Evolutionary conservation across 768 basidiomycete species (phyloP), one percentile per base, ranked within the genome.

Genomic region (Russula brevipes): DNA sequence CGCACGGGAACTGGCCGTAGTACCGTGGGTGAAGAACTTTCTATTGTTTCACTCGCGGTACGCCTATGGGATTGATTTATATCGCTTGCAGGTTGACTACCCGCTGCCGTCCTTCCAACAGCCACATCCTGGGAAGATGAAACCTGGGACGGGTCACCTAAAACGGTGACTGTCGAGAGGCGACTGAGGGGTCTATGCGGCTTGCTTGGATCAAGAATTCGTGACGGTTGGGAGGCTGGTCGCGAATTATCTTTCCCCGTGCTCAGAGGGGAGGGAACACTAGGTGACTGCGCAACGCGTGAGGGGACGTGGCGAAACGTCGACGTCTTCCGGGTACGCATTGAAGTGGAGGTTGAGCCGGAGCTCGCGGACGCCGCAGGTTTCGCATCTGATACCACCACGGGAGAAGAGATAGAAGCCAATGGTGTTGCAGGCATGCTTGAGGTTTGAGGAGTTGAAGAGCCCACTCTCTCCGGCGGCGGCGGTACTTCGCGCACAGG

Each of bases 271-370:
- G 78, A 79, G 1, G 75, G 70, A 14, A 72, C 66, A 12, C 74
- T 31, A 1, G 73, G 62, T 5, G 70, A 14, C 36, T 72, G 62
- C n/a, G 71, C 38, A 17, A 64, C 31, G 5, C 74, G 72, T 44
- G 77, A 72, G 30, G 80, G 81, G 19, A 85, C 69, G 53, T 78
- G 82, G 33, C 84, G 78, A 70, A 85, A 84, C 0, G 82, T 83
- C 1, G 84, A 80, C 3, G 76, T 68, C 65, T 76, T 82, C 51
- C 76, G 70, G 10, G 71, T 59, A 10, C 69, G 56, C 3, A 66
- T 44, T 36, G 42, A 31, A 41, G 39, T 19, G 19, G 55, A 33
- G 31, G 57, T 44, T 31, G 54, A 46, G n/a, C 35, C 51, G 16
- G 58, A 24, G 47, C 63, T 56, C 54, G 63, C 44, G 35, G 59